Percentiles rank a stretch among this genome's conserved stretches.
phyloP scores from a whole-genome alignment of 371 early-diverging fungal species.

The Phascolomyces articulosus region DNA sequence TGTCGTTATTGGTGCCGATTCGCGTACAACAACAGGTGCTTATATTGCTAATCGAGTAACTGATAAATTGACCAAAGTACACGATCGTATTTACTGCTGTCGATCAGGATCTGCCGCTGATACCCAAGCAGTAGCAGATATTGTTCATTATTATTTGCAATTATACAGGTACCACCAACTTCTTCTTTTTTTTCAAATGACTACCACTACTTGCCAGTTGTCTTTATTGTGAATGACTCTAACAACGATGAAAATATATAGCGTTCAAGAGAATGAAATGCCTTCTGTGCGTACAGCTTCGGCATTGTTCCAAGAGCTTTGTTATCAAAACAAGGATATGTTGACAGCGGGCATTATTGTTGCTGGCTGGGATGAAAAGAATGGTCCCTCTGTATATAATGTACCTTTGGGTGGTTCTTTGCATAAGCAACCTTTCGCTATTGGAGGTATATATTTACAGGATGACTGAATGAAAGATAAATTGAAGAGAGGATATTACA shows the following conservation, averaged over 20 bases:
- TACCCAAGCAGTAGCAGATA: slow-evolving; percentile 98
- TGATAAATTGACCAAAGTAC: slow-evolving; percentile 98
- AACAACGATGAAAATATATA: slow-evolving; percentile 34
- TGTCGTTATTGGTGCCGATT: slow-evolving; percentile 99
- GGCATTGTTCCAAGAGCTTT: slow-evolving; percentile 90
- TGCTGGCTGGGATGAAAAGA: slow-evolving; percentile 97
- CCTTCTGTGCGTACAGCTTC: slow-evolving; percentile 95
- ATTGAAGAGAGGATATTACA: not conserved
- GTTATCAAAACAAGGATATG: slow-evolving; percentile 93
- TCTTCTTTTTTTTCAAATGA: too few species aligned
- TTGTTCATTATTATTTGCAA: slow-evolving; percentile 92
- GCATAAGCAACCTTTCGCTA: slow-evolving; percentile 91
- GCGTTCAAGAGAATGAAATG: slow-evolving; percentile 82
- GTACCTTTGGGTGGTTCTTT: slow-evolving; percentile 96
- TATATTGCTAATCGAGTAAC: slow-evolving; percentile 98
- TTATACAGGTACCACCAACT: slow-evolving; percentile 82
- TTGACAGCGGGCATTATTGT: slow-evolving; percentile 98
- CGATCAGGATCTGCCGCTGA: slow-evolving; percentile 99
- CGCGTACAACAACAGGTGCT: slow-evolving; percentile 97
- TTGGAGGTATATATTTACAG: slow-evolving; percentile 73
- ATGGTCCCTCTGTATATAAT: slow-evolving; percentile 93
- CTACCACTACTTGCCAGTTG: too few species aligned
- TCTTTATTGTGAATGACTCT: too few species aligned
- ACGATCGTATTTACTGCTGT: slow-evolving; percentile 98
- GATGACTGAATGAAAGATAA: not conserved